A percentile compares a stretch with the other conserved stretches of the same genome.
These are phyloP conservation scores for Suillus tomentosus DNA, from an alignment of 768 basidiomycete genomes.

Conservation along the genomic window DNA sequence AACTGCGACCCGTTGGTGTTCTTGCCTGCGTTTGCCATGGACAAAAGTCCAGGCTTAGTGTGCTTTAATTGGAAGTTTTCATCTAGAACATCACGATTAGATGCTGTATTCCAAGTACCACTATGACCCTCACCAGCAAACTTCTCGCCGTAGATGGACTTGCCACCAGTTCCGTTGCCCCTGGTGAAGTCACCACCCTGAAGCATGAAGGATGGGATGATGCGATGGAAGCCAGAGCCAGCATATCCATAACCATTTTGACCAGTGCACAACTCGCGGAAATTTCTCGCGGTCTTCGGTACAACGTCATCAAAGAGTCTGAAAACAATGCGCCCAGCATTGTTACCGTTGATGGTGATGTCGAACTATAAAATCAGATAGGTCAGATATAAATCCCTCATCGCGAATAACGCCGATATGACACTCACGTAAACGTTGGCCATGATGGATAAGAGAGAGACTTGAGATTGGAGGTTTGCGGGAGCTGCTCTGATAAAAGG, in stretches of 20 bases:
- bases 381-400: conserved; percentile 5
- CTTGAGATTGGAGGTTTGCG: conserved; percentile 2
- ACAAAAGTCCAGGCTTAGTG: conserved; percentile 64
- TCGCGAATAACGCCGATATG: not conserved
- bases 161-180: conserved; percentile 74
- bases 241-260: conserved; percentile 73
- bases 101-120: not conserved
- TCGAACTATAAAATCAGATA: conserved; percentile 56
- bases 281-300: conserved; percentile 77
- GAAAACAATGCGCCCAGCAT: conserved; percentile 70
- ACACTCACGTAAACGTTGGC: conserved; percentile 22
- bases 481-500: conserved; percentile 16
- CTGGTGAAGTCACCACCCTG: conserved; percentile 89
- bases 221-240: conserved; percentile 72
- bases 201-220: conserved; percentile 86
- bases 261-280: conserved; percentile 86
- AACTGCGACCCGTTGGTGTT: conserved; percentile 92
- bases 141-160: conserved; percentile 74
- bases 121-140: conserved; percentile 51
- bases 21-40: conserved; percentile 79
- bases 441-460: conserved; percentile 19
- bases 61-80: conserved; percentile 86
- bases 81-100: conserved; percentile 49
- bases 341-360: conserved; percentile 46
- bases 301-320: conserved; percentile 81